A percentile compares a stretch with the other conserved stretches of the same genome.
Evolutionary conservation across 176 grass and related monocot genomes (phyloP).

Genomic region (barley (Hordeum vulgare)): DNA sequence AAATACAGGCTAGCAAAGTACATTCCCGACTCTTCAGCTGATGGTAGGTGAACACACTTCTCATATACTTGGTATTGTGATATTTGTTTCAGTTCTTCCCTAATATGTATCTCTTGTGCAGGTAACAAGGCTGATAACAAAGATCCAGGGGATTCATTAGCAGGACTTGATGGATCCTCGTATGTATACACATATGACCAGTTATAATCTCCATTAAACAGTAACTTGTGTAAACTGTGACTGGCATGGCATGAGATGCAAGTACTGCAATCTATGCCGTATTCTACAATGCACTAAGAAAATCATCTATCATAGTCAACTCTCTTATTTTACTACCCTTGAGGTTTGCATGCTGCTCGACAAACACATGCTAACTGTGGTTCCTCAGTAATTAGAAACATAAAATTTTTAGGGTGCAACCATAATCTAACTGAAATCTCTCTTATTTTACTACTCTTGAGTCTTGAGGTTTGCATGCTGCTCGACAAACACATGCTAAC

Average conservation of each 20-base stretch:
- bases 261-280: background rate
- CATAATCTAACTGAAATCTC: background rate
- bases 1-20: constrained; percentile 98
- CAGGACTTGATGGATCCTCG: constrained; percentile 78
- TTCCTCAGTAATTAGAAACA: constrained; percentile 5
- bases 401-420: background rate
- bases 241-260: background rate
- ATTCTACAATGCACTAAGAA: constrained; percentile 1
- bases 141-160: constrained; percentile 51
- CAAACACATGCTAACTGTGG: background rate
- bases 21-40: constrained; percentile 74
- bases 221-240: background rate
- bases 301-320: background rate
- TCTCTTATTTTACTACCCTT: background rate
- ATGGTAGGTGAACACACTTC: constrained; percentile 46
- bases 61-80: background rate
- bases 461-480: background rate
- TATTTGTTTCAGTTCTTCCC: constrained; percentile 11
- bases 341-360: background rate
- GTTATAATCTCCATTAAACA: background rate
- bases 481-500: background rate
- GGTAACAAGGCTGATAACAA: constrained; percentile 75
- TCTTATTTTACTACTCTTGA: no score
- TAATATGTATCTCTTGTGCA: constrained; percentile 23
- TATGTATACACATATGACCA: constrained; percentile 45